These are phyloP conservation scores for Zygoascus sp. DNA, from an alignment of 1,139 yeast species.

Conservation along the genomic window DNA sequence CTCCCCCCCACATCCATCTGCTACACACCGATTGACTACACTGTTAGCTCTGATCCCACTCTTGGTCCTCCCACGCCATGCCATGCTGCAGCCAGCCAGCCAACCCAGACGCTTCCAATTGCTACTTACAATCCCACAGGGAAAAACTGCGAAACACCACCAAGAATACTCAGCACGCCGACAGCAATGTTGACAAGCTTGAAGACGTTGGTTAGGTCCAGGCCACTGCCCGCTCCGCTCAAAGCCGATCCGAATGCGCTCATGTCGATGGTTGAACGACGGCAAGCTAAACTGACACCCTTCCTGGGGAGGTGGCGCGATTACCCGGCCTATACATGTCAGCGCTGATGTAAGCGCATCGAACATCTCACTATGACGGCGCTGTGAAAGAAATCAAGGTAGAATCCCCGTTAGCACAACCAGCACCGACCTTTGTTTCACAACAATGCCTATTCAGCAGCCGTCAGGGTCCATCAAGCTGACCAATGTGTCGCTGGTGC, in stretches of 20 bases:
- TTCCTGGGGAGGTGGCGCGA: background rate
- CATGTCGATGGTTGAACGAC: background rate
- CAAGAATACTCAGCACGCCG: constrained; percentile 51
- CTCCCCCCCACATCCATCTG: too few species aligned
- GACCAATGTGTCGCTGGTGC: constrained; percentile 89
- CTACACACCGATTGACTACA: constrained; percentile 25
- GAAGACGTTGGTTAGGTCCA: constrained; percentile 46
- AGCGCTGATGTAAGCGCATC: background rate
- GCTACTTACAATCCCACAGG: constrained; percentile 46
- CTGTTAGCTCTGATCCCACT: background rate
- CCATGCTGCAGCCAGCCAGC: too few species aligned
- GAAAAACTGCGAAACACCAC: constrained; percentile 58
- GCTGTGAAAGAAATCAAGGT: background rate
- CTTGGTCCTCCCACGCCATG: background rate
- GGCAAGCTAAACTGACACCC: too few species aligned
- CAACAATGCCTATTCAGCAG: constrained; percentile 54
- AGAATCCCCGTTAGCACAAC: background rate
- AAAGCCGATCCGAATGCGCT: constrained; percentile 7
- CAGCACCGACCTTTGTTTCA: background rate
- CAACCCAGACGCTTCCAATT: background rate
- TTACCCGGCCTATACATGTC: background rate
- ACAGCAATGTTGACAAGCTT: constrained; percentile 60
- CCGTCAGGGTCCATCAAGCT: constrained; percentile 84
- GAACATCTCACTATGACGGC: too few species aligned
- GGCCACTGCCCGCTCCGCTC: background rate